Evolutionary conservation across 2,329 filamentous ascomycete species (phyloP).

Genomic region (Tolypocladium inflatum): DNA sequence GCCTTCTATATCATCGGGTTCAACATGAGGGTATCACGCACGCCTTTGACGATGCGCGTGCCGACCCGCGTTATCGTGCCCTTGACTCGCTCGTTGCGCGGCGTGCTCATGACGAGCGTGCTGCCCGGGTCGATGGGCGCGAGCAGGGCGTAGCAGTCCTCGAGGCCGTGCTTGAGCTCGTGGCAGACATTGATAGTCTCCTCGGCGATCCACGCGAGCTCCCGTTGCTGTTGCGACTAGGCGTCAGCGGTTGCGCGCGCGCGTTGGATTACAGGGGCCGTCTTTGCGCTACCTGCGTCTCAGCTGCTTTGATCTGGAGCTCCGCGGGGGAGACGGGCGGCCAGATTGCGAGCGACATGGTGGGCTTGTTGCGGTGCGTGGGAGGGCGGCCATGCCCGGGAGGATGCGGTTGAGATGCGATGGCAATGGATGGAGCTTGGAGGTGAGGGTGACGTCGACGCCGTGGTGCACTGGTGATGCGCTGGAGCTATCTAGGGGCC

Average conservation of each 20-base stretch:
- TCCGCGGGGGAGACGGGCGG: conserved; percentile 40
- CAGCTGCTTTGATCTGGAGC: conserved; percentile 38
- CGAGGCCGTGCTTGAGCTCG: conserved; percentile 55
- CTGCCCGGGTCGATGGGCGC: conserved; percentile 77
- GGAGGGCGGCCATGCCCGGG: not conserved
- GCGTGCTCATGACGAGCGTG: conserved; percentile 81
- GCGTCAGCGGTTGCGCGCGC: conserved; percentile 6
- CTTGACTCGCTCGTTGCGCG: conserved; percentile 82
- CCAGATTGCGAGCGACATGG: conserved; percentile 52
- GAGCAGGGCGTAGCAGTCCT: conserved; percentile 82
- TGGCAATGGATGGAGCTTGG: not conserved
- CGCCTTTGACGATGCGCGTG: conserved; percentile 83
- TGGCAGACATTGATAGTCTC: conserved; percentile 39
- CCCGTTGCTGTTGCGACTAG: conserved; percentile 28
- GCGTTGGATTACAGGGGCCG: not conserved
- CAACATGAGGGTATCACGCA: conserved; percentile 32
- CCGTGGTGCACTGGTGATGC: conserved; percentile 7
- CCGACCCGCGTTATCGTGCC: conserved; percentile 86
- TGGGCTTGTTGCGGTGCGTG: conserved; percentile 1
- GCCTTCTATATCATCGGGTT: not conserved
- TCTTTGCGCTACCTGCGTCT: conserved; percentile 44
- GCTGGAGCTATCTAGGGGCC: not conserved
- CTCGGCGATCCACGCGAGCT: conserved; percentile 44
- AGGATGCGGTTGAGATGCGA: conserved; percentile 7
- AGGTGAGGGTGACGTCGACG: not conserved